Evolutionary conservation across 2,329 filamentous ascomycete species (phyloP).

Genomic region (Colletotrichum cordylinicola): DNA sequence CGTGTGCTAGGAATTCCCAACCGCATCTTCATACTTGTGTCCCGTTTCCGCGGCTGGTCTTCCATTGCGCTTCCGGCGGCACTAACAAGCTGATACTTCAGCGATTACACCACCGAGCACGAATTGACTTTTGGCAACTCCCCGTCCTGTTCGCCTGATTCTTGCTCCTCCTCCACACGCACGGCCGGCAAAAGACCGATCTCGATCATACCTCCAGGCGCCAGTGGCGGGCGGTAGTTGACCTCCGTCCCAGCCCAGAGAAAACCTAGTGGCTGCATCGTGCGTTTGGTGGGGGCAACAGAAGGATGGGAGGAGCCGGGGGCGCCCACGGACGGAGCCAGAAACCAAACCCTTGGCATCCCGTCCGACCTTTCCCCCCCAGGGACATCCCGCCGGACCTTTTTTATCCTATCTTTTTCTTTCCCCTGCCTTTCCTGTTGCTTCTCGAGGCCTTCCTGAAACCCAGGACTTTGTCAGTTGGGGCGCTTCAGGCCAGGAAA

Average conservation of each 20-base stretch:
- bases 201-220: constrained; percentile 6
- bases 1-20: neutral
- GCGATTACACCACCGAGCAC: neutral
- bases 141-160: neutral
- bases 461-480: constrained; percentile 5
- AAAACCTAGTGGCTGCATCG: neutral
- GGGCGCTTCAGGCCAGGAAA: neutral
- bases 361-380: constrained; percentile 7
- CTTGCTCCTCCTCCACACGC: neutral
- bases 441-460: constrained; percentile 8
- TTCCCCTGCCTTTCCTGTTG: neutral
- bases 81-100: neutral
- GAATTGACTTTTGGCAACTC: neutral
- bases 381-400: neutral
- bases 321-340: neutral
- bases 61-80: neutral
- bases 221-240: constrained; percentile 13
- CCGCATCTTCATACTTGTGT: neutral
- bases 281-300: neutral
- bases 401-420: neutral
- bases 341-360: constrained; percentile 18
- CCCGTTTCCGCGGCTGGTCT: neutral
- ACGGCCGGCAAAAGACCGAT: neutral
- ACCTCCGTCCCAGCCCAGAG: neutral
- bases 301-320: neutral